Conservation (phyloP, 176 grass and related monocot genomes). For the Aegilops sharonensis region DNA sequence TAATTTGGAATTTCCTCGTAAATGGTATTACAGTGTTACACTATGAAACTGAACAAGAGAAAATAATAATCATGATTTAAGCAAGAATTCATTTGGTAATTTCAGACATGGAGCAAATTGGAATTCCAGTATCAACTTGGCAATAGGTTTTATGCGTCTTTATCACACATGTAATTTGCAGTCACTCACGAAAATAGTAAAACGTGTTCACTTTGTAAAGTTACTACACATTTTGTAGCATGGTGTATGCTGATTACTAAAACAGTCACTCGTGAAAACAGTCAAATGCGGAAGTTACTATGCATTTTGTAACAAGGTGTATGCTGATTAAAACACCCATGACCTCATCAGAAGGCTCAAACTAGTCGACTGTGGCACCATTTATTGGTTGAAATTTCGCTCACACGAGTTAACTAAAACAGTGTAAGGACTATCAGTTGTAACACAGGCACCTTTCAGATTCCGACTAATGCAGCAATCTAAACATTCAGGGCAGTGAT, state of each 20-base stretch:
- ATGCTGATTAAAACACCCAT: not conserved
- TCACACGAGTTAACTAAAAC: not conserved
- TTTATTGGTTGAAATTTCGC: conserved; percentile 10
- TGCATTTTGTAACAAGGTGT: not conserved
- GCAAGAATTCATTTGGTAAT: not conserved
- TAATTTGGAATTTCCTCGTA: conserved; percentile 10
- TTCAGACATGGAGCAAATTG: not conserved
- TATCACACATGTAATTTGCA: conserved; percentile 14
- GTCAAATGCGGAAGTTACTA: not conserved
- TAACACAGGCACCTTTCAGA: not conserved
- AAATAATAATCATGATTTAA: conserved; percentile 9
- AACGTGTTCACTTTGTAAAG: not conserved
- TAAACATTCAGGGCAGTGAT: not conserved
- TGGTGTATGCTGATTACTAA: not conserved
- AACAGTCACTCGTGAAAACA: conserved; percentile 18
- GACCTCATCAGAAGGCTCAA: not conserved
- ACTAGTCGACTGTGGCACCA: not conserved
- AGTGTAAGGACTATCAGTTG: not conserved
- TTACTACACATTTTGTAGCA: not conserved
- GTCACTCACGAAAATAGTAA: not conserved
- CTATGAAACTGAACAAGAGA: conserved; percentile 5
- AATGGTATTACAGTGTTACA: not conserved
- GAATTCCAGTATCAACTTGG: not conserved
- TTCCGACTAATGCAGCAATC: conserved; percentile 12
- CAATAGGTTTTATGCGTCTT: not conserved